phyloP scores from a whole-genome alignment of 2,329 filamentous ascomycete genomes.

The Didymosphaeria variabile region DNA sequence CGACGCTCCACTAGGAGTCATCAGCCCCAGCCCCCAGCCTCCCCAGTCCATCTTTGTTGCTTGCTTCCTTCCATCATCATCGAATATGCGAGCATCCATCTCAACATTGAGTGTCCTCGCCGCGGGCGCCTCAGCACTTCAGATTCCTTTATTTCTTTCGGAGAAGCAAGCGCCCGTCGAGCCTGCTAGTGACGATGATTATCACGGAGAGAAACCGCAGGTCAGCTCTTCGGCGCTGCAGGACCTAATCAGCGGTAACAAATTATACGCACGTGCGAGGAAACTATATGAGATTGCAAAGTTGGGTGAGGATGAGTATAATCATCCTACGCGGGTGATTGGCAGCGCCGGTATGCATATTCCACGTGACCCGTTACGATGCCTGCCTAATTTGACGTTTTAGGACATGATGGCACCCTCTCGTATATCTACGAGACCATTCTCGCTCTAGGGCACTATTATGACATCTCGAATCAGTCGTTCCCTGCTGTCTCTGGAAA shows the following conservation, averaged over 20 bases:
- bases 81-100: constrained; percentile 37
- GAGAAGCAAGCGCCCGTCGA: constrained; percentile 35
- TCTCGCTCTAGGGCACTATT: constrained; percentile 51
- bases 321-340: constrained; percentile 54
- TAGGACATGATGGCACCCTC: constrained; percentile 47
- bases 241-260: constrained; percentile 46
- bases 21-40: constrained; percentile 8
- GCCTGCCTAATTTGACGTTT: constrained; percentile 18
- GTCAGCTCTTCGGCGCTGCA: constrained; percentile 48
- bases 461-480: constrained; percentile 49
- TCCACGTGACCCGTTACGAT: constrained; percentile 24
- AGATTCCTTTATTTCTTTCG: constrained; percentile 41
- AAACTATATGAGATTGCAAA: constrained; percentile 54
- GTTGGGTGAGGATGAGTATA: constrained; percentile 52
- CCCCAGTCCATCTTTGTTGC: constrained; percentile 11
- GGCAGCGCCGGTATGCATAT: constrained; percentile 43
- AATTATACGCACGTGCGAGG: constrained; percentile 43
- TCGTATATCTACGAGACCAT: constrained; percentile 52
- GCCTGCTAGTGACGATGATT: constrained; percentile 30
- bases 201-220: constrained; percentile 32
- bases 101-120: constrained; percentile 41
- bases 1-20: constrained; percentile 6
- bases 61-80: constrained; percentile 11
- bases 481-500: constrained; percentile 48
- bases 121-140: constrained; percentile 37